Percentiles rank a stretch among this genome's conserved stretches.
Evolutionary conservation across 2,329 filamentous ascomycete genomes (phyloP).

Genomic region (Neonectria magnoliae): DNA sequence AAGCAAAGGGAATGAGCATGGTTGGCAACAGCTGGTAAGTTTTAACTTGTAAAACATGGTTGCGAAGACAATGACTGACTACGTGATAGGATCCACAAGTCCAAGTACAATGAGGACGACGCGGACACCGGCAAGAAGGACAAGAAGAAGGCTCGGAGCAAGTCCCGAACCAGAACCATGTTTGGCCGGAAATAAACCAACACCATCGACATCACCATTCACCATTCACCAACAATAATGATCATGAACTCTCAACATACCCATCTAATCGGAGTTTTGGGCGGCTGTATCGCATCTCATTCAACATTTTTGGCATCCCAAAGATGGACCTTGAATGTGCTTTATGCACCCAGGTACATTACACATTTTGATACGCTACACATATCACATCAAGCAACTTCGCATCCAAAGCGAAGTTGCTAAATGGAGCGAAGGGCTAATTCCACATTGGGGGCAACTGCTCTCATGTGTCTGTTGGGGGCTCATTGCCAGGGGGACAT

Average conservation of each 20-base stretch:
- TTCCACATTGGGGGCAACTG: constrained; percentile 13
- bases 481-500: constrained; percentile 29
- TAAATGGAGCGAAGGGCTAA: constrained; percentile 3
- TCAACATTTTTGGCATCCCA: constrained; percentile 29
- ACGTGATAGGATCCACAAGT: constrained; percentile 85
- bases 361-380: constrained; percentile 15
- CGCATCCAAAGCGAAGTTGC: constrained; percentile 3
- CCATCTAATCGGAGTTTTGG: constrained; percentile 48
- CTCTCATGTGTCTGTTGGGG: constrained; percentile 21
- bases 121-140: constrained; percentile 56
- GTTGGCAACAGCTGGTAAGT: constrained; percentile 97
- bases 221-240: constrained; percentile 40
- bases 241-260: constrained; percentile 47
- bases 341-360: constrained; percentile 15
- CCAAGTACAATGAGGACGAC: constrained; percentile 83
- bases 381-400: neutral
- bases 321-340: constrained; percentile 30
- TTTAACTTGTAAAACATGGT: neutral
- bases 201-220: constrained; percentile 24
- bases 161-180: constrained; percentile 78
- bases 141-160: constrained; percentile 75
- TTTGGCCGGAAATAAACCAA: constrained; percentile 63
- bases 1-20: constrained; percentile 95
- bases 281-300: constrained; percentile 39
- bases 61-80: constrained; percentile 8